Evolutionary conservation across 2,329 filamentous ascomycete species (phyloP).

Genomic region (Ophiocordyceps camponoti-rufipedis): DNA sequence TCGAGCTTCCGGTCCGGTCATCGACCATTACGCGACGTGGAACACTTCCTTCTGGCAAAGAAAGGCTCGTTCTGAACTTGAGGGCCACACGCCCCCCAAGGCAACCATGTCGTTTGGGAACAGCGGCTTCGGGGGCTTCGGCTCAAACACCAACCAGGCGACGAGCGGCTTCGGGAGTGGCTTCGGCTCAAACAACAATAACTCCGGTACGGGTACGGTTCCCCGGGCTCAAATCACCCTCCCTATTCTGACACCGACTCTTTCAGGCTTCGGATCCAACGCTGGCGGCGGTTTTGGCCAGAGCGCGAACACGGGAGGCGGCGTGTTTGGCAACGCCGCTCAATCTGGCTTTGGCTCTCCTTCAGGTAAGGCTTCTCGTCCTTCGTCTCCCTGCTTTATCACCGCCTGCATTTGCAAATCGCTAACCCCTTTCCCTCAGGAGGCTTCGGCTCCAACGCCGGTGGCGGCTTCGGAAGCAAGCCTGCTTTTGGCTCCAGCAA

Average conservation of each 20-base stretch:
- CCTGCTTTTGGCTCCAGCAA: constrained; percentile 30
- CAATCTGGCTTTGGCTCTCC: constrained; percentile 16
- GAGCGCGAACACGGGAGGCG: constrained; percentile 14
- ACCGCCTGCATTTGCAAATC: neutral
- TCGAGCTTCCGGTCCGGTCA: neutral
- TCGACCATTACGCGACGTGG: neutral
- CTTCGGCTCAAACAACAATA: constrained; percentile 26
- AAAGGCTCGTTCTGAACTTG: neutral
- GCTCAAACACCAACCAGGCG: constrained; percentile 27
- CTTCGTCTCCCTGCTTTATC: neutral
- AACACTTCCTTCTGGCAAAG: neutral
- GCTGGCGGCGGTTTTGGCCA: constrained; percentile 24
- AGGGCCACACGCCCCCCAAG: constrained; percentile 1
- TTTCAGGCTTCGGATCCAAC: constrained; percentile 15
- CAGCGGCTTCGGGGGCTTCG: constrained; percentile 38
- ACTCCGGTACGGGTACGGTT: constrained; percentile 29
- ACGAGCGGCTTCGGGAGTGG: constrained; percentile 37
- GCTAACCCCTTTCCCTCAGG: constrained; percentile 8
- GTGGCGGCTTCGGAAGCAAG: constrained; percentile 23
- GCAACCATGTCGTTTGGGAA: constrained; percentile 37
- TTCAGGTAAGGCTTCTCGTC: constrained; percentile 9
- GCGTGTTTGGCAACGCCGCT: constrained; percentile 22
- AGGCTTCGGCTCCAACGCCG: constrained; percentile 18
- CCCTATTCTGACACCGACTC: constrained; percentile 8
- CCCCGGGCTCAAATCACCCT: neutral